Percentiles rank a stretch among this genome's conserved stretches.
phyloP scores from a whole-genome alignment of 345 rosid genomes.

The Moringa oleifera region DNA sequence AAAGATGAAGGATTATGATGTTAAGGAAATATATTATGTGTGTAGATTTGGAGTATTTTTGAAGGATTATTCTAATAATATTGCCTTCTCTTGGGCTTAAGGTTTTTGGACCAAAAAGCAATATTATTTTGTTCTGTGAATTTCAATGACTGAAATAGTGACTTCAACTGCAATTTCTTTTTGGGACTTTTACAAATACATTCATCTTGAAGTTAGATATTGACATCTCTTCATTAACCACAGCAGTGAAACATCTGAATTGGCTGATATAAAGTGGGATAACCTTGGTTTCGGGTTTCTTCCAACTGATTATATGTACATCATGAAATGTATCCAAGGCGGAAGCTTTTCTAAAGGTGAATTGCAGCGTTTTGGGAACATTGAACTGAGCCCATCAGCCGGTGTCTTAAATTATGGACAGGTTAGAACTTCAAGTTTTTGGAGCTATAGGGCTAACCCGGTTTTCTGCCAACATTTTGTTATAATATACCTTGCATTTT shows the following conservation, averaged over 20 bases:
- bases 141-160: no score
- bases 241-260: slow-evolving; percentile 37
- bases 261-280: slow-evolving; percentile 84
- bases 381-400: slow-evolving; percentile 82
- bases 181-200: neutral
- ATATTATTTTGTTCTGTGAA: neutral
- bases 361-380: slow-evolving; percentile 76
- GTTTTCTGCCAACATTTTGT: no score
- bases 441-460: no score
- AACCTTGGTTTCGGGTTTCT: slow-evolving; percentile 67
- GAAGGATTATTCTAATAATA: no score
- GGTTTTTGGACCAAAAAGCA: no score
- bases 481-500: no score
- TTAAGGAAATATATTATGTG: no score
- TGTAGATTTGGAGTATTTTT: no score
- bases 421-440: no score
- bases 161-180: no score
- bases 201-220: neutral
- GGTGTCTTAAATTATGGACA: slow-evolving; percentile 94
- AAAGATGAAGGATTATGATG: no score
- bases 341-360: slow-evolving; percentile 65
- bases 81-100: no score
- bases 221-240: neutral
- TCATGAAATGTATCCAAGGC: slow-evolving; percentile 44
- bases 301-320: slow-evolving; percentile 84